A percentile compares a stretch with the other conserved stretches of the same genome.
Evolutionary conservation across 768 basidiomycete genomes (phyloP).

Genomic region (Chalciporus chontae): DNA sequence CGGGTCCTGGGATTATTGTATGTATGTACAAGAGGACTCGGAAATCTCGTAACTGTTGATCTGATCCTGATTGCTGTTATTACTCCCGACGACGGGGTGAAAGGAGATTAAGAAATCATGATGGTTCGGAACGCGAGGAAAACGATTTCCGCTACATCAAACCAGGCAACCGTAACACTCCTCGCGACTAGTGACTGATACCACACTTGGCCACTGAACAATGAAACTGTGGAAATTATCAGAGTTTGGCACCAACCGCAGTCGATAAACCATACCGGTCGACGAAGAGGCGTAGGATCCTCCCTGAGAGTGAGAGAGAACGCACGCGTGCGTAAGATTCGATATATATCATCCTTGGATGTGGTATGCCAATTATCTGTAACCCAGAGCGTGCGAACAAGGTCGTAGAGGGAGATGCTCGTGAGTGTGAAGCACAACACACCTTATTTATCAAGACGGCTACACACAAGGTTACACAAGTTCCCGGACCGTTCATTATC

Average conservation of each 20-base stretch:
- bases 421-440: slow-evolving; percentile 13
- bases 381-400: slow-evolving; percentile 1
- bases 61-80: too few species aligned
- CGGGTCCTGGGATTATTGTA: background rate
- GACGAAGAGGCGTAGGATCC: slow-evolving; percentile 73
- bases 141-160: slow-evolving; percentile 28
- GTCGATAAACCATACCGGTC: slow-evolving; percentile 72
- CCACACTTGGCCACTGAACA: slow-evolving; percentile 81
- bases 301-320: slow-evolving; percentile 80
- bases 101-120: too few species aligned
- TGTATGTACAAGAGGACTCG: background rate
- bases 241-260: slow-evolving; percentile 26
- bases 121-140: background rate
- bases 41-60: too few species aligned
- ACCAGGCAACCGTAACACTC: slow-evolving; percentile 66
- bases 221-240: slow-evolving; percentile 55
- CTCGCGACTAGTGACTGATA: slow-evolving; percentile 38
- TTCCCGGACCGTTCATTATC: slow-evolving; percentile 93
- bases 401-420: background rate
- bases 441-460: slow-evolving; percentile 74
- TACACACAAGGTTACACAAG: slow-evolving; percentile 76
- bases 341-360: slow-evolving; percentile 78
- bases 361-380: slow-evolving; percentile 72
- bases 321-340: slow-evolving; percentile 92
- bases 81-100: too few species aligned